Percentiles rank a stretch among this genome's conserved stretches.
Evolutionary conservation across 371 early-diverging fungal species (phyloP).

Genomic region (Mucor mucedo): DNA sequence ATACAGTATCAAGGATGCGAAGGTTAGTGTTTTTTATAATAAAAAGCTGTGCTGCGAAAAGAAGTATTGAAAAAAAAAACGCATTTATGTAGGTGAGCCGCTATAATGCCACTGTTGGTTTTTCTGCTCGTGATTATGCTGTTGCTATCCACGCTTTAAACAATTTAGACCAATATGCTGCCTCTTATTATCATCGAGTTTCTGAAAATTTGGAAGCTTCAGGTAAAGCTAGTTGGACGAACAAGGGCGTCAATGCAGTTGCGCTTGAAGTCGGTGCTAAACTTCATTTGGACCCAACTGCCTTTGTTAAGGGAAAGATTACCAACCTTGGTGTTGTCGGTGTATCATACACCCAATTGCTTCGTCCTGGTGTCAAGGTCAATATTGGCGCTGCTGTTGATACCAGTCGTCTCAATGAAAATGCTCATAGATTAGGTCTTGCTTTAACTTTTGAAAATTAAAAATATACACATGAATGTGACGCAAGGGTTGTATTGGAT

Average conservation of each 20-base stretch:
- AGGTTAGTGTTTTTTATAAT: slow-evolving; percentile 38
- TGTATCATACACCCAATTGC: slow-evolving; percentile 71
- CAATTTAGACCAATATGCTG: slow-evolving; percentile 75
- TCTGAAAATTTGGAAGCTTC: slow-evolving; percentile 89
- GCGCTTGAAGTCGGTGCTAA: slow-evolving; percentile 95
- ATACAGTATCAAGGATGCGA: slow-evolving; percentile 86
- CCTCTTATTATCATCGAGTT: slow-evolving; percentile 96
- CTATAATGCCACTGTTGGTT: slow-evolving; percentile 87
- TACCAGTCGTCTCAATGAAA: slow-evolving; percentile 87
- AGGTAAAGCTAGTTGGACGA: slow-evolving; percentile 90
- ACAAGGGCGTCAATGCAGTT: slow-evolving; percentile 72
- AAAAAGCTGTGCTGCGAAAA: neutral
- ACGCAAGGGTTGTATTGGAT: too few species aligned
- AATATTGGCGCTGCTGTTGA: slow-evolving; percentile 92
- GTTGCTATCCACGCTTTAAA: slow-evolving; percentile 83
- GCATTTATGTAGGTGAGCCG: slow-evolving; percentile 62
- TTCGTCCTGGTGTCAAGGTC: slow-evolving; percentile 95
- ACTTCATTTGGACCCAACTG: slow-evolving; percentile 83
- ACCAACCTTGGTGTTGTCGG: slow-evolving; percentile 93
- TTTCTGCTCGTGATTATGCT: slow-evolving; percentile 83
- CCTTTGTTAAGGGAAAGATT: slow-evolving; percentile 96
- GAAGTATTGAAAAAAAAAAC: neutral
- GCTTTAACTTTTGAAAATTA: slow-evolving; percentile 87
- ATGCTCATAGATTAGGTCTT: slow-evolving; percentile 95
- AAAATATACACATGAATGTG: neutral